Base-by-base conservation (phyloP, 2,329 filamentous ascomycete species). In the Talaromyces sp. region DNA sequence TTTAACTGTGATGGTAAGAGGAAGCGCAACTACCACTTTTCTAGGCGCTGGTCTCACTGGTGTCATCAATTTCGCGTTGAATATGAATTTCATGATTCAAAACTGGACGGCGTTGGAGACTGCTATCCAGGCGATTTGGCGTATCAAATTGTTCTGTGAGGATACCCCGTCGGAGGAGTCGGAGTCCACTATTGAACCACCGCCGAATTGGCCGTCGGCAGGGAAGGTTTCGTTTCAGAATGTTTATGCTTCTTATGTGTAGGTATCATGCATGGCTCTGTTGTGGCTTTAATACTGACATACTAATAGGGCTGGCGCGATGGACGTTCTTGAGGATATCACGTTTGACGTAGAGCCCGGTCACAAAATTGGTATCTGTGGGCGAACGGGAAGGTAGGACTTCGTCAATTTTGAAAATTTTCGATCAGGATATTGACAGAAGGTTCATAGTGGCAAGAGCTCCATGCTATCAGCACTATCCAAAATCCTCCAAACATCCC, bases 71-170 rank as follows among this genome's bases (percentile, higher is more conserved):
- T 61, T 61, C 5, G 83, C 83, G 0, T 72, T 87, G 13, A 72
- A 85, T 22, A 84, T 84, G 64, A 78, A 86, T 36, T 80, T 86
- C 19, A 72, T 85, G 19, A 77, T 85, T 13, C 77, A 77, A 19
- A 80, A 78, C 56, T 88, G 85, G 84, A 87, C 85, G 0, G 78
- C 79, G 45, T 74, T 88, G 8, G 86, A 88, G 68, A 88, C 85
- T 0, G 80, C 81, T 40, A 80, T 88, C 47, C 85, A 85, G 7
- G 85, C 85, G 8, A 80, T 88, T 5, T 77, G 81, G 5, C 79
- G 86, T 22, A 79, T 87, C 65, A 84, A 83, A 70, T 77, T 79
- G 17, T 87, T 86, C 67, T 79, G 77, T 1, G 75, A 77, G 5
- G 77, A 76, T 40, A 79, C 80, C 1, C 69, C 77, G 6, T 77